These are phyloP conservation scores for Agaricus blazei DNA, from an alignment of 768 basidiomycete species.

Conservation along the genomic window DNA sequence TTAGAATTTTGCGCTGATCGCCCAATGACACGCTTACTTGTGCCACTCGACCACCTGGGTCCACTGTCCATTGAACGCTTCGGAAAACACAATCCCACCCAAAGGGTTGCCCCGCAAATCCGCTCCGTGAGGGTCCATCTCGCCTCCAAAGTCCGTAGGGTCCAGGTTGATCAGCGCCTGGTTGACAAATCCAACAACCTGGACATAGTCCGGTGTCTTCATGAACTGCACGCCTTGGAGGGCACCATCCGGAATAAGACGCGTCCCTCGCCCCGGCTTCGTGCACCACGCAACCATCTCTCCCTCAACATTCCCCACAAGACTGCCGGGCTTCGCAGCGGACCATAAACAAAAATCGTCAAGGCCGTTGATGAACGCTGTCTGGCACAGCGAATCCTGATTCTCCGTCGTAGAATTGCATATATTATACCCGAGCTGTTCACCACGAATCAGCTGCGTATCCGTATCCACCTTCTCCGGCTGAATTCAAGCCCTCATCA, in stretches of 20 bases:
- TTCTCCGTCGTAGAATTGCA: constrained; percentile 66
- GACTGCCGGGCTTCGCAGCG: constrained; percentile 41
- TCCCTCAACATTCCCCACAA: constrained; percentile 67
- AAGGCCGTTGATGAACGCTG: constrained; percentile 48
- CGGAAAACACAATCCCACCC: constrained; percentile 40
- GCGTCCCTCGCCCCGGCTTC: constrained; percentile 62
- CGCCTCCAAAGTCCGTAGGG: constrained; percentile 61
- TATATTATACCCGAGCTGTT: constrained; percentile 58
- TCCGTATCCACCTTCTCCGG: constrained; percentile 32
- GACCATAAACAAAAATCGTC: constrained; percentile 71
- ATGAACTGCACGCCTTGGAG: constrained; percentile 65
- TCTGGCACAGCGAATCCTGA: constrained; percentile 56
- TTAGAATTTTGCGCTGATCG: background rate
- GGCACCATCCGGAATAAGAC: constrained; percentile 62
- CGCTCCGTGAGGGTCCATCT: constrained; percentile 74
- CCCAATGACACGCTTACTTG: constrained; percentile 27
- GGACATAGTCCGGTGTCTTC: constrained; percentile 54
- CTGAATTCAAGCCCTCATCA: constrained; percentile 13
- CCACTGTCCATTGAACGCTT: constrained; percentile 19
- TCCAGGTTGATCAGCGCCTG: constrained; percentile 57
- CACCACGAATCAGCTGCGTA: constrained; percentile 24
- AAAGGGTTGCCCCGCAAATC: constrained; percentile 56
- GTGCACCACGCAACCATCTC: constrained; percentile 78
- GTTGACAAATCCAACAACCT: constrained; percentile 55
- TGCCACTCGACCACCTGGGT: constrained; percentile 55